Percentiles rank a stretch among this genome's conserved stretches.
These are phyloP conservation scores for Aureobasidium melanogenum DNA, from an alignment of 2,329 filamentous ascomycete genomes.

Conservation along the genomic window DNA sequence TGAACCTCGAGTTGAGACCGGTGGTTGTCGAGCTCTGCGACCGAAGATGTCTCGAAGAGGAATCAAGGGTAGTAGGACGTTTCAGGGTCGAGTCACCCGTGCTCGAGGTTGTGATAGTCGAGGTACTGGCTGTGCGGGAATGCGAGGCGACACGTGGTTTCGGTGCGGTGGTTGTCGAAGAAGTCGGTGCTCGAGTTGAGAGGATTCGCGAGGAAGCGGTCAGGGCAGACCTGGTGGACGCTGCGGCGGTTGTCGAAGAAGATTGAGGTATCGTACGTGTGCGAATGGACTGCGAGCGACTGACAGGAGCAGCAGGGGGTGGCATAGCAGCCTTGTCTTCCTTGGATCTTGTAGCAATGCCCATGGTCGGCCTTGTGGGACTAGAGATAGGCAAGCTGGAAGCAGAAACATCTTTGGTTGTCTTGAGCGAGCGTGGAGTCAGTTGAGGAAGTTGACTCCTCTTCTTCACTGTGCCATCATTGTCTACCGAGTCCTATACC, in stretches of 20 bases:
- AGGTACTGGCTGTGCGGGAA: neutral
- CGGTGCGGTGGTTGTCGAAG: neutral
- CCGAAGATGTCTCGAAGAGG: neutral
- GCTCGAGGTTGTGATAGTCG: neutral
- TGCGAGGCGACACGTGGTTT: neutral
- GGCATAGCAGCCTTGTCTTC: conserved; percentile 9
- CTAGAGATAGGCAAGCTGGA: neutral
- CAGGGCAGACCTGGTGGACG: neutral
- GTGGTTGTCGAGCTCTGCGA: conserved; percentile 4
- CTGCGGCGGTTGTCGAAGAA: neutral
- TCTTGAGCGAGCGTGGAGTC: conserved; percentile 5
- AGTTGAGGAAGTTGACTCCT: conserved; percentile 10
- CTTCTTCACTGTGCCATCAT: neutral
- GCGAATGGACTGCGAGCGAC: neutral
- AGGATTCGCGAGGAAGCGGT: neutral
- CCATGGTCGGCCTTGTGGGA: neutral
- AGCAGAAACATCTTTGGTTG: neutral
- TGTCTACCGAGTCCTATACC: conserved; percentile 2
- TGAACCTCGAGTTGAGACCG: neutral
- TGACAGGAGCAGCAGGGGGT: neutral
- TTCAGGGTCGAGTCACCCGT: neutral
- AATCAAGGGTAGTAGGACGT: neutral
- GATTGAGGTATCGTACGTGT: neutral
- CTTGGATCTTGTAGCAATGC: neutral
- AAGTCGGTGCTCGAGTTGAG: neutral